Evolutionary conservation across 2,329 filamentous ascomycete species (phyloP).

Genomic region (Xylaria digitata): DNA sequence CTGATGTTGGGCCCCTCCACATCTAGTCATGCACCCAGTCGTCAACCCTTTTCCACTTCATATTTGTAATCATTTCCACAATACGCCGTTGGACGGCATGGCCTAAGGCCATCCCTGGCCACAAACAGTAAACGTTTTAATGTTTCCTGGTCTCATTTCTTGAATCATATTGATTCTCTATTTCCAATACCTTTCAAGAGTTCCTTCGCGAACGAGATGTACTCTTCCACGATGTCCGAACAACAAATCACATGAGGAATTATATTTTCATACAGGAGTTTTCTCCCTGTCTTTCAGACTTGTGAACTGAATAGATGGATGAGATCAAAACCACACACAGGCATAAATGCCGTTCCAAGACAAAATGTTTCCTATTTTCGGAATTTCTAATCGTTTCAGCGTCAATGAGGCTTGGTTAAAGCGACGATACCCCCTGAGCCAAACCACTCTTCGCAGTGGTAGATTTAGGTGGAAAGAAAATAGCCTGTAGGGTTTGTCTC

Average conservation of each 20-base stretch:
- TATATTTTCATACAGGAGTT: background rate
- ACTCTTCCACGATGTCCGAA: background rate
- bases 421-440: constrained; percentile 17
- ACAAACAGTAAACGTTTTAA: constrained; percentile 31
- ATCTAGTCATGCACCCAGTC: constrained; percentile 51
- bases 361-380: constrained; percentile 13
- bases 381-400: background rate
- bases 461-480: constrained; percentile 9
- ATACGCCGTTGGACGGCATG: constrained; percentile 41
- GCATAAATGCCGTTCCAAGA: constrained; percentile 4
- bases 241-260: background rate
- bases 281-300: constrained; percentile 13
- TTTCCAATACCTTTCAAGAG: background rate
- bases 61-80: constrained; percentile 5
- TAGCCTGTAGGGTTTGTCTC: background rate
- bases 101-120: constrained; percentile 38
- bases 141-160: constrained; percentile 28
- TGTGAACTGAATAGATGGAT: constrained; percentile 13
- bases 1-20: constrained; percentile 63
- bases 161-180: background rate
- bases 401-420: constrained; percentile 13
- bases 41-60: background rate
- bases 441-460: background rate
- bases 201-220: background rate
- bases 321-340: constrained; percentile 2